Evolutionary conservation across 31 red algal species (phyloP).

Genomic region (Porphyra umbilicalis): DNA sequence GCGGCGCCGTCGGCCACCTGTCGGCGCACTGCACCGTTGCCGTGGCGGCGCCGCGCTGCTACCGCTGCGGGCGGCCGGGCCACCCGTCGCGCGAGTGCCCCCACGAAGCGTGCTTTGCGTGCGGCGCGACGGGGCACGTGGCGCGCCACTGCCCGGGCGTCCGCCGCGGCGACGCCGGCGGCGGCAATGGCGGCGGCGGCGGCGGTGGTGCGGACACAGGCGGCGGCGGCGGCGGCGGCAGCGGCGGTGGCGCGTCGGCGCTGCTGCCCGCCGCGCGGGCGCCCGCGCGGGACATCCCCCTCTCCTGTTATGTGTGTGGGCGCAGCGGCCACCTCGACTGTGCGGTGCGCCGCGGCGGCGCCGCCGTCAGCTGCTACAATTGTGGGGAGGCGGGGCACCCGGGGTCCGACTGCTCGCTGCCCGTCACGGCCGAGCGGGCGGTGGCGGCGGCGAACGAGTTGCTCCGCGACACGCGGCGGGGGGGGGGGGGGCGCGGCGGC

Average conservation of each 20-base stretch:
- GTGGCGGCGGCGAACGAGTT: background rate
- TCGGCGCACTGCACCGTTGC: background rate
- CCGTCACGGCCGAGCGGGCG: background rate
- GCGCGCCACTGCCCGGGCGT: background rate
- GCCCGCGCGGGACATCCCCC: background rate
- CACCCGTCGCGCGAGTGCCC: background rate
- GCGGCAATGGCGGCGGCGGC: background rate
- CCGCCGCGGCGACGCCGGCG: background rate
- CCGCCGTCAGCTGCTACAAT: background rate
- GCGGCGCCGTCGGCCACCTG: background rate
- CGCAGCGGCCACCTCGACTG: background rate
- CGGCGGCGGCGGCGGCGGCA: background rate
- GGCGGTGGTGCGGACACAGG: no score
- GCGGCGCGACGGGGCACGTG: background rate
- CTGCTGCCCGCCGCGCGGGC: background rate
- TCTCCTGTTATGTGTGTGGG: background rate
- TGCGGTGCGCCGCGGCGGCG: background rate
- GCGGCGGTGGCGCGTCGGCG: background rate
- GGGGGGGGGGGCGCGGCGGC: background rate
- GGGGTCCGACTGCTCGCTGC: background rate
- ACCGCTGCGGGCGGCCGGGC: background rate
- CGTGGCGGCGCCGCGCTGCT: background rate
- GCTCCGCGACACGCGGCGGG: background rate
- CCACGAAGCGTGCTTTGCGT: background rate
- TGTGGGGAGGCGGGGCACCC: background rate